phyloP scores from a whole-genome alignment of 192 early-diverging fungal genomes.

The Gigaspora rosea region DNA sequence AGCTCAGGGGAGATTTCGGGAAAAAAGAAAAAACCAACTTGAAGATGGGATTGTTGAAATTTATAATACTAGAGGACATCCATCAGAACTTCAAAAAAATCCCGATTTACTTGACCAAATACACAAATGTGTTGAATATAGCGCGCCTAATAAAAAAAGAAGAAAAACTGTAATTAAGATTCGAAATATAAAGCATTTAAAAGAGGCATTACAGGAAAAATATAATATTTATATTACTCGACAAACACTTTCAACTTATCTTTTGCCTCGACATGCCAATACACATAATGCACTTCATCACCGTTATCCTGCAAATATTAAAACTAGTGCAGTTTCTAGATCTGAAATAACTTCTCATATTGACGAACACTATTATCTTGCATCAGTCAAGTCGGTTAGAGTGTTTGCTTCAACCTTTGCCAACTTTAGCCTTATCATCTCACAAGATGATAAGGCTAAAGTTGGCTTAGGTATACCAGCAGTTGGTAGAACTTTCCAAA shows the following conservation, averaged over 20 bases:
- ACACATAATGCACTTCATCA: not conserved
- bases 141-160: not conserved
- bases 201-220: not conserved
- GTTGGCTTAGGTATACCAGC: not conserved
- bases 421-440: not conserved
- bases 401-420: not conserved
- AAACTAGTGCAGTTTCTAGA: not conserved
- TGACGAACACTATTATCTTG: constrained; percentile 17
- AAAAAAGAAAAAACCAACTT: too few species aligned
- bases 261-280: not conserved
- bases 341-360: not conserved
- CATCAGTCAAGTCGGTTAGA: not conserved
- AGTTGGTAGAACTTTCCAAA: constrained; percentile 6
- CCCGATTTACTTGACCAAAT: not conserved
- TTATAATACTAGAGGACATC: too few species aligned
- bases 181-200: not conserved
- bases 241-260: not conserved
- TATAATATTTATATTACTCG: not conserved
- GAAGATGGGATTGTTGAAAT: too few species aligned
- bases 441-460: constrained; percentile 9
- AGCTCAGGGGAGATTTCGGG: too few species aligned
- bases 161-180: not conserved
- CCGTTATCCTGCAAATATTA: not conserved
- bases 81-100: too few species aligned
- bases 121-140: not conserved